A percentile compares a stretch with the other conserved stretches of the same genome.
Conservation (phyloP, 2,329 filamentous ascomycete species). For the Hypocreales sp. region DNA sequence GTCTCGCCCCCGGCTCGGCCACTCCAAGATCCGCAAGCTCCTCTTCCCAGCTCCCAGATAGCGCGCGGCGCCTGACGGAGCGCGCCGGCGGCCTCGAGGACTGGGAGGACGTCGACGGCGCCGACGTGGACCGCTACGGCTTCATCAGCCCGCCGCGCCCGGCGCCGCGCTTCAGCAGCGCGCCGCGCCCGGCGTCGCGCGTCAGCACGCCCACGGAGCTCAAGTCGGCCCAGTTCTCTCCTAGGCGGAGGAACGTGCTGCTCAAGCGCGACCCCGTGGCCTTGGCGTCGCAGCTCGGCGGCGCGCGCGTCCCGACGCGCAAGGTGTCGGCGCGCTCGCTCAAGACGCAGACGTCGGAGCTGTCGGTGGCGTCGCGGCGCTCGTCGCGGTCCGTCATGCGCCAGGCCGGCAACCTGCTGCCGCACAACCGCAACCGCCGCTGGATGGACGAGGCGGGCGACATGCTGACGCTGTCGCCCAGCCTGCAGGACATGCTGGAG, state of each 20-base stretch:
- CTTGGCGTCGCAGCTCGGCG: constrained; percentile 24
- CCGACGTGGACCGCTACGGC: constrained; percentile 51
- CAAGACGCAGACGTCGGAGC: constrained; percentile 37
- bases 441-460: constrained; percentile 52
- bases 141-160: constrained; percentile 41
- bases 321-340: constrained; percentile 44
- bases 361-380: constrained; percentile 33
- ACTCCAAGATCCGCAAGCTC: constrained; percentile 27
- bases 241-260: constrained; percentile 30
- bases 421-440: constrained; percentile 43
- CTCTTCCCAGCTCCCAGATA: constrained; percentile 26
- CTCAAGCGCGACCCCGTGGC: constrained; percentile 18
- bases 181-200: constrained; percentile 25
- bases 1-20: constrained; percentile 16
- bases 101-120: constrained; percentile 47
- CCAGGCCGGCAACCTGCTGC: constrained; percentile 41
- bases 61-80: constrained; percentile 24
- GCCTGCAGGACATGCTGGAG: constrained; percentile 37
- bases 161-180: constrained; percentile 23
- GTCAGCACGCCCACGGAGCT: constrained; percentile 24
- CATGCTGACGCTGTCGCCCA: constrained; percentile 46
- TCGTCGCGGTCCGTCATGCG: constrained; percentile 40
- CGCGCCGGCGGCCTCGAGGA: constrained; percentile 47
- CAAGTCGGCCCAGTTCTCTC: constrained; percentile 25
- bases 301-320: constrained; percentile 28